Evolutionary conservation across 1,139 yeast genomes (phyloP), one percentile per base, ranked within the genome.

Genomic region (Geotrichum phurueaensis): DNA sequence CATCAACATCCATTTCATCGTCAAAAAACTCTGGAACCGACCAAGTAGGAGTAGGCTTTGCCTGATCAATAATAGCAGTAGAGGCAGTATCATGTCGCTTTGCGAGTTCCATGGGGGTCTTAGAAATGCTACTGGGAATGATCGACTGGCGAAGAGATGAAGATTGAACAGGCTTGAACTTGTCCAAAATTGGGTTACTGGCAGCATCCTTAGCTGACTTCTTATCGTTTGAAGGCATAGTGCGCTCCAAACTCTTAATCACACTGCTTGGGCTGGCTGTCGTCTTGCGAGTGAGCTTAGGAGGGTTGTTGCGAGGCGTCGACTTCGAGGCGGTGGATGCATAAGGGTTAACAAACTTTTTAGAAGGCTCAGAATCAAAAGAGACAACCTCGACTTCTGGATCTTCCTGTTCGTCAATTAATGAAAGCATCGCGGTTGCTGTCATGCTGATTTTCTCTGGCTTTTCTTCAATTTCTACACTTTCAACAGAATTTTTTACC

Each of bases 391-490:
- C 22, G 47, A 57, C 58, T 12, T 63, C 65, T 22, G 69, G 65
- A 33, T 69, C 69, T 3, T 66, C 68, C 13, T 78, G 79, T 64
- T 58, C 65, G 20, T 85, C 89, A 56, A 88, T 74, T 54, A 87
- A 79, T 4, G 87, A 82, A 58, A 87, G 76, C 54, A 88, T 75
- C 0, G 88, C 81, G 54, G 83, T 78, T 0, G 95, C 96, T 0
- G 94, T 82, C 59, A 79, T 79, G 68, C 91, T 87, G 64, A 84
- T 69, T 18, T 39, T 39, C 47, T 39, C 18, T 54, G 74, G 75
- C 64, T 76, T 74, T 25, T 61, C 56, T 7, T 49, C 29, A 3
- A 15, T 27, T 18, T 43, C 3, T 13, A 25, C 31, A 15, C 13
- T 43, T 20, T 56, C 58, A 23, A 15, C 48, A 9, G 31, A 20